A percentile compares a stretch with the other conserved stretches of the same genome.
phyloP scores from a whole-genome alignment of 768 basidiomycete genomes.

The Naganishia antarctica region DNA sequence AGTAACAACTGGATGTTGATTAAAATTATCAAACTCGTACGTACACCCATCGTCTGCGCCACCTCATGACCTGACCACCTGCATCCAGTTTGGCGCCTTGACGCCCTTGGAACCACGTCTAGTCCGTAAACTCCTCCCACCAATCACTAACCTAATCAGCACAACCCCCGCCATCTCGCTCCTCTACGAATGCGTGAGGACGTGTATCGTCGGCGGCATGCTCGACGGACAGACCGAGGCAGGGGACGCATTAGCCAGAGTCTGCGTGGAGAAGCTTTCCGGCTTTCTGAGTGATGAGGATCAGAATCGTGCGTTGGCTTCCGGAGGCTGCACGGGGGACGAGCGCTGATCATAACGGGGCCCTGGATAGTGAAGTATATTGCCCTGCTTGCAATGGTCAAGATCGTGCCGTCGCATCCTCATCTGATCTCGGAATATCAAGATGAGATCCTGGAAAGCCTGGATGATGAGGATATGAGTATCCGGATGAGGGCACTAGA shows the following conservation, averaged over 20 bases:
- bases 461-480: constrained; percentile 89
- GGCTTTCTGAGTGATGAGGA: constrained; percentile 86
- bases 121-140: constrained; percentile 87
- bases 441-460: constrained; percentile 78
- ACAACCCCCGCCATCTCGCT: constrained; percentile 93
- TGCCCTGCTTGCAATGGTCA: constrained; percentile 85
- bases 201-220: constrained; percentile 96
- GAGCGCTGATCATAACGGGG: not conserved
- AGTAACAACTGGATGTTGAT: constrained; percentile 99
- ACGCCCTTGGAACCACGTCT: constrained; percentile 88
- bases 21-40: constrained; percentile 91
- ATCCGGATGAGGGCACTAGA: constrained; percentile 95
- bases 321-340: not conserved
- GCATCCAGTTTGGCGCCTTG: constrained; percentile 75
- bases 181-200: constrained; percentile 95
- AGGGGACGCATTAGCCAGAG: constrained; percentile 71
- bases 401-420: constrained; percentile 88
- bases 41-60: constrained; percentile 31
- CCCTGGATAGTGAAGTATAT: constrained; percentile 99
- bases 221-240: constrained; percentile 59
- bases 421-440: constrained; percentile 86
- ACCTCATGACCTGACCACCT: not conserved
- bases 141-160: constrained; percentile 89
- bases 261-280: constrained; percentile 89
- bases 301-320: constrained; percentile 74